These are phyloP conservation scores for Schizochytrium sp. DNA, from an alignment of 108 stramenopile species.

Conservation along the genomic window DNA sequence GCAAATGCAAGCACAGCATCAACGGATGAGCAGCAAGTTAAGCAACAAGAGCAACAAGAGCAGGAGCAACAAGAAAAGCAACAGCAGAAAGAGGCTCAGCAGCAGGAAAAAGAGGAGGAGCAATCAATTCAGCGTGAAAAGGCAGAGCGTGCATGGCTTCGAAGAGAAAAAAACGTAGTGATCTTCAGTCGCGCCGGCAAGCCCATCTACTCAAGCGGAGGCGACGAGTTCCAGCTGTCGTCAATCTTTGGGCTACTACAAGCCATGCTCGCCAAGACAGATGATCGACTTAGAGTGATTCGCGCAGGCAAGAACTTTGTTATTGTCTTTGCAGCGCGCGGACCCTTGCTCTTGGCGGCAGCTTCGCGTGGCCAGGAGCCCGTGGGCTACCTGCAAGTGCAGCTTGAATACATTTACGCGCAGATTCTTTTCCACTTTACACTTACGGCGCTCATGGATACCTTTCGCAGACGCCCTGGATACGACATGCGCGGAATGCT, in stretches of 20 bases:
- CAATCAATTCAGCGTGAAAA: too few relatives aligned
- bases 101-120: too few relatives aligned
- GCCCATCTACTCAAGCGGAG: not conserved
- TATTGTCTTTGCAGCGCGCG: not conserved
- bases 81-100: too few relatives aligned
- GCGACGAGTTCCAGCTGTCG: constrained; percentile 5
- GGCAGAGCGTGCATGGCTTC: not conserved
- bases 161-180: not conserved
- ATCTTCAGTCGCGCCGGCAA: constrained; percentile 13
- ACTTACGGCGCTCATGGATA: not conserved
- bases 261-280: constrained; percentile 11
- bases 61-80: too few relatives aligned
- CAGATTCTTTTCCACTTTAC: constrained; percentile 2
- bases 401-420: constrained; percentile 6
- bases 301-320: constrained; percentile 6
- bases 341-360: not conserved
- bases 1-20: too few relatives aligned
- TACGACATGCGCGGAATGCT: not conserved
- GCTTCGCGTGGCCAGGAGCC: not conserved
- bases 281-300: not conserved
- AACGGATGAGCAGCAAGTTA: too few relatives aligned
- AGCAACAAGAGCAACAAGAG: too few relatives aligned
- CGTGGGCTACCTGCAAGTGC: not conserved
- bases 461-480: not conserved
- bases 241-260: not conserved